phyloP scores from a whole-genome alignment of 176 grass and related monocot species.

The Oryza glumipatula region DNA sequence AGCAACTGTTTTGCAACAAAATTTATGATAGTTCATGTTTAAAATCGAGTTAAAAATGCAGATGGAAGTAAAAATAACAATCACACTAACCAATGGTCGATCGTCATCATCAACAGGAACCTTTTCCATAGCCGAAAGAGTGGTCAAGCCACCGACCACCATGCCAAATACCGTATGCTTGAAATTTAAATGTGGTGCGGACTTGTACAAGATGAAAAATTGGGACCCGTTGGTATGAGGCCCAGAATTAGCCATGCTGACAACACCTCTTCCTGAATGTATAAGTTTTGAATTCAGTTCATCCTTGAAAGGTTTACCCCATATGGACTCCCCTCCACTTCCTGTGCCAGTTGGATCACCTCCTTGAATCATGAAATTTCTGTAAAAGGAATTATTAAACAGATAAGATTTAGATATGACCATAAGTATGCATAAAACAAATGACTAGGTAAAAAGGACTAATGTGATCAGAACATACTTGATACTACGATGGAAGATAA shows the following conservation, averaged over 20 bases:
- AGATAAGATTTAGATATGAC: neutral
- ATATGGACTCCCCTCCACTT: slow-evolving; percentile 93
- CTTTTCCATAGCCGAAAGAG: slow-evolving; percentile 89
- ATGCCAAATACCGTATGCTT: slow-evolving; percentile 97
- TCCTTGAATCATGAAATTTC: slow-evolving; percentile 99
- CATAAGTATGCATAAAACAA: neutral
- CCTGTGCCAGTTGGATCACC: slow-evolving; percentile 96
- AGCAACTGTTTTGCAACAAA: neutral
- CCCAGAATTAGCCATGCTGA: slow-evolving; percentile 97
- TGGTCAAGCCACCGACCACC: slow-evolving; percentile 92
- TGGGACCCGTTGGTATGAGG: slow-evolving; percentile 94
- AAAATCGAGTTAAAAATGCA: neutral
- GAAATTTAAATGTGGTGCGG: slow-evolving; percentile 87
- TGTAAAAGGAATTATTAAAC: slow-evolving; percentile 39
- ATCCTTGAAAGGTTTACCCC: slow-evolving; percentile 96
- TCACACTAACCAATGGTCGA: slow-evolving; percentile 76
- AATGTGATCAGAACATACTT: slow-evolving; percentile 48
- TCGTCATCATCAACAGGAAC: slow-evolving; percentile 95
- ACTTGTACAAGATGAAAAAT: slow-evolving; percentile 99
- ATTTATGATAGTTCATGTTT: neutral
- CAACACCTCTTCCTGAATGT: slow-evolving; percentile 90
- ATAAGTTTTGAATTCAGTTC: slow-evolving; percentile 95
- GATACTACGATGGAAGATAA: slow-evolving; percentile 93
- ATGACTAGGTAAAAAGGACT: neutral
- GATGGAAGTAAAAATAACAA: neutral